A percentile compares a stretch with the other conserved stretches of the same genome.
Evolutionary conservation across 2,329 filamentous ascomycete genomes (phyloP).

Genomic region (Venturia effusa): DNA sequence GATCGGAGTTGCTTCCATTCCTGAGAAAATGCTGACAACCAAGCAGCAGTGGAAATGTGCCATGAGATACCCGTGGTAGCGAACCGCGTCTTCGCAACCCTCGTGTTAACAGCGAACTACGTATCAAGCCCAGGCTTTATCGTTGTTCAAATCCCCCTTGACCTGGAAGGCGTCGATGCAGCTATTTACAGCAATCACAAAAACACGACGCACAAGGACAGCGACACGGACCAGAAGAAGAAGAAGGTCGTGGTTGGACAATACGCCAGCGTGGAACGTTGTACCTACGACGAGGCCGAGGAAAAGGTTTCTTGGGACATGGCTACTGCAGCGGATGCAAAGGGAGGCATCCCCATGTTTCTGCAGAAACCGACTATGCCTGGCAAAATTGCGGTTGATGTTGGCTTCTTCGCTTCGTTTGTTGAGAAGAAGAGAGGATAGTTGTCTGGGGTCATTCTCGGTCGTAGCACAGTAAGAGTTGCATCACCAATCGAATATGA

Average conservation of each 20-base stretch:
- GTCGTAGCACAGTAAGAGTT: neutral
- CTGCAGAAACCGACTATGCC: constrained; percentile 55
- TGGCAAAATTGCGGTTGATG: constrained; percentile 57
- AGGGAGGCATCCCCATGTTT: constrained; percentile 53
- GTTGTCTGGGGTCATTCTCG: neutral
- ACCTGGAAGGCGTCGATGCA: constrained; percentile 20
- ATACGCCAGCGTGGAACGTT: constrained; percentile 56
- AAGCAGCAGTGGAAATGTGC: constrained; percentile 49
- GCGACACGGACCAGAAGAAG: constrained; percentile 25
- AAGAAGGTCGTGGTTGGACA: constrained; percentile 44
- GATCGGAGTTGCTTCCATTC: neutral
- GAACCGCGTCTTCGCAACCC: constrained; percentile 54
- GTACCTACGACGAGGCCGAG: constrained; percentile 26
- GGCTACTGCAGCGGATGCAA: constrained; percentile 63
- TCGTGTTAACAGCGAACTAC: constrained; percentile 33
- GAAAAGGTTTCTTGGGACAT: constrained; percentile 60
- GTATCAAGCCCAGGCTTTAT: constrained; percentile 15
- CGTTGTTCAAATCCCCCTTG: constrained; percentile 28
- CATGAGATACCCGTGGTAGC: constrained; percentile 52
- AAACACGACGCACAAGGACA: constrained; percentile 20
- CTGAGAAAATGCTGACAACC: neutral
- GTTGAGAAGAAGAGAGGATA: constrained; percentile 19
- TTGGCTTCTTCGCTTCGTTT: constrained; percentile 57
- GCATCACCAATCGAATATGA: neutral
- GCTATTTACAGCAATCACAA: constrained; percentile 21